Percentiles rank a stretch among this genome's conserved stretches.
These are phyloP conservation scores for Colletotrichum cereale DNA, from an alignment of 2,329 filamentous ascomycete genomes.

Conservation along the genomic window DNA sequence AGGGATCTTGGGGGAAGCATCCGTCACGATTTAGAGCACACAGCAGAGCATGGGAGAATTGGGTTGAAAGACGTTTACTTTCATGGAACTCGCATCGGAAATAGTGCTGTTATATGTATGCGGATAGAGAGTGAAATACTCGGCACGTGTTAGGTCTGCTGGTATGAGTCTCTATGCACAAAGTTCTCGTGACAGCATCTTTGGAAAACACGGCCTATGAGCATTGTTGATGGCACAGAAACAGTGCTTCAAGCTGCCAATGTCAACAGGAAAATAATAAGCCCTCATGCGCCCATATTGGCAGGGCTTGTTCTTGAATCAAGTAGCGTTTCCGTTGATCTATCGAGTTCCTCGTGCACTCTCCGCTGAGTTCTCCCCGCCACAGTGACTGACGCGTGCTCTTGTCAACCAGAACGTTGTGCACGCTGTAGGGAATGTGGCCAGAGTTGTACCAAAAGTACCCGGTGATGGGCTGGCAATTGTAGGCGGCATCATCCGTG, in stretches of 20 bases:
- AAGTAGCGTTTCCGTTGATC: background rate
- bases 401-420: background rate
- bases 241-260: background rate
- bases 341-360: background rate
- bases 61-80: too few relatives aligned
- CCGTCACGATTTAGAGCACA: background rate
- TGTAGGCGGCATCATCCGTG: conserved; percentile 44
- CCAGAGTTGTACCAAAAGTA: conserved; percentile 51
- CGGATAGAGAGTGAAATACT: too few relatives aligned
- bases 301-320: background rate
- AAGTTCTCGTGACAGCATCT: too few relatives aligned
- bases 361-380: background rate
- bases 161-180: too few relatives aligned
- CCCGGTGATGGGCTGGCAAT: conserved; percentile 46
- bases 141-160: too few relatives aligned
- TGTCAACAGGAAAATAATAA: background rate
- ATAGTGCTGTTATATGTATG: too few relatives aligned
- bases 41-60: background rate
- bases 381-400: background rate
- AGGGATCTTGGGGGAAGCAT: background rate
- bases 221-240: too few relatives aligned
- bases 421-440: conserved; percentile 40
- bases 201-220: background rate
- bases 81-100: too few relatives aligned
- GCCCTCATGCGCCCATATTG: background rate